Evolutionary conservation across 176 grass and related monocot genomes (phyloP).

Genomic region (Avena sativa): DNA sequence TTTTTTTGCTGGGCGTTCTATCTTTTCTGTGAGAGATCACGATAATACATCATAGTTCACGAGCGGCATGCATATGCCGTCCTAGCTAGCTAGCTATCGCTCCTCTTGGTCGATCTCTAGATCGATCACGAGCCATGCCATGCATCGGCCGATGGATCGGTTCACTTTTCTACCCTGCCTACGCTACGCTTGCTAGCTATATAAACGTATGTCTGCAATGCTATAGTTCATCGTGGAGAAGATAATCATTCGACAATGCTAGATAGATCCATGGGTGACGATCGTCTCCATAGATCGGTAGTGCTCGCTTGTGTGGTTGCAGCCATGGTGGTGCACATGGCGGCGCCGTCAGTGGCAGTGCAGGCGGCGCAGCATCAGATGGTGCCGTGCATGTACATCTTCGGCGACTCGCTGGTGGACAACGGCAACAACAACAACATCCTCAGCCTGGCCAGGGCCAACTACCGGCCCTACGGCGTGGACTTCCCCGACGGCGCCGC

Average conservation of each 20-base stretch:
- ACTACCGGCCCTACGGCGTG: constrained; percentile 86
- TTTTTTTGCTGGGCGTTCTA: constrained; percentile 8
- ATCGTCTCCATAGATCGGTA: not conserved
- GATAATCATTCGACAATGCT: not conserved
- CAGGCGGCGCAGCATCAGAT: constrained; percentile 18
- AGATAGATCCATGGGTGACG: not conserved
- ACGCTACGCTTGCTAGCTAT: not conserved
- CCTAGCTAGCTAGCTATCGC: not conserved
- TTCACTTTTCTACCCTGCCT: not conserved
- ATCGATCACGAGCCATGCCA: not conserved
- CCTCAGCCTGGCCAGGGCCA: constrained; percentile 76
- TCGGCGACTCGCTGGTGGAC: constrained; percentile 91
- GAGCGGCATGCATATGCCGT: constrained; percentile 33
- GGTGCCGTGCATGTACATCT: constrained; percentile 87
- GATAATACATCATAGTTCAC: constrained; percentile 16
- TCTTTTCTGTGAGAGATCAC: constrained; percentile 29
- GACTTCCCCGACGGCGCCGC: constrained; percentile 76
- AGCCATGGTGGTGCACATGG: not conserved
- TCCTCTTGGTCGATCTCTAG: not conserved
- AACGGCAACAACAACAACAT: constrained; percentile 96
- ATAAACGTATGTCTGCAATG: not conserved
- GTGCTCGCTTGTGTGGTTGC: not conserved
- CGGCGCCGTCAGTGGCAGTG: not conserved
- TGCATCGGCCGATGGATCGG: not conserved
- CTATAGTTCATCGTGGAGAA: not conserved